Conservation (phyloP, 2,329 filamentous ascomycete species). For the Fusarium paranaense region DNA sequence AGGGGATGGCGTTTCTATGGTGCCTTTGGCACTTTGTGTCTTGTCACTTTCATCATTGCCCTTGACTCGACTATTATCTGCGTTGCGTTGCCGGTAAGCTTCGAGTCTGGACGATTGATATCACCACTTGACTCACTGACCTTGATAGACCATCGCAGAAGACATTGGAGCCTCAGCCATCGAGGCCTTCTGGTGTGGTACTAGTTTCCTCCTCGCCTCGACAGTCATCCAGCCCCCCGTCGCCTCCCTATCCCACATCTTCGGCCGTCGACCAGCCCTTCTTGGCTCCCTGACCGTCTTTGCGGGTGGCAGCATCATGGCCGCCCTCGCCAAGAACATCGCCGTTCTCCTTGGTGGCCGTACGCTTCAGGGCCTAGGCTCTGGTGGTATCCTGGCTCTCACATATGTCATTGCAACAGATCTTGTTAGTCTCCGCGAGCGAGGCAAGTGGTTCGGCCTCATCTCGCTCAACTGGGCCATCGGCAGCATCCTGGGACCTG, state of each 20-base stretch:
- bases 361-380: conserved; percentile 63
- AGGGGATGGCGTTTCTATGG: conserved; percentile 38
- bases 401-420: conserved; percentile 60
- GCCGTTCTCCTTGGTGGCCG: conserved; percentile 59
- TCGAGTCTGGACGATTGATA: background rate
- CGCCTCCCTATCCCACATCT: conserved; percentile 40
- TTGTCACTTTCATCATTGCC: conserved; percentile 41
- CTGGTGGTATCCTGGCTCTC: conserved; percentile 61
- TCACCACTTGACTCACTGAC: background rate
- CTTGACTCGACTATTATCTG: conserved; percentile 42
- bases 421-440: conserved; percentile 56
- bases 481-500: conserved; percentile 57
- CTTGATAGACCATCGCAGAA: conserved; percentile 35
- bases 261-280: conserved; percentile 35
- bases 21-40: conserved; percentile 39
- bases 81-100: conserved; percentile 37
- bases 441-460: conserved; percentile 55
- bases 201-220: conserved; percentile 40
- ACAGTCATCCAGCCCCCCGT: conserved; percentile 40
- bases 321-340: conserved; percentile 34
- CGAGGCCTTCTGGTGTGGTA: conserved; percentile 42
- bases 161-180: conserved; percentile 38
- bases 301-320: conserved; percentile 34
- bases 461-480: conserved; percentile 63
- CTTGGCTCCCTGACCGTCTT: conserved; percentile 36